These are phyloP conservation scores for Eucalyptus tenuipes DNA, from an alignment of 345 rosid genomes.

Conservation along the genomic window DNA sequence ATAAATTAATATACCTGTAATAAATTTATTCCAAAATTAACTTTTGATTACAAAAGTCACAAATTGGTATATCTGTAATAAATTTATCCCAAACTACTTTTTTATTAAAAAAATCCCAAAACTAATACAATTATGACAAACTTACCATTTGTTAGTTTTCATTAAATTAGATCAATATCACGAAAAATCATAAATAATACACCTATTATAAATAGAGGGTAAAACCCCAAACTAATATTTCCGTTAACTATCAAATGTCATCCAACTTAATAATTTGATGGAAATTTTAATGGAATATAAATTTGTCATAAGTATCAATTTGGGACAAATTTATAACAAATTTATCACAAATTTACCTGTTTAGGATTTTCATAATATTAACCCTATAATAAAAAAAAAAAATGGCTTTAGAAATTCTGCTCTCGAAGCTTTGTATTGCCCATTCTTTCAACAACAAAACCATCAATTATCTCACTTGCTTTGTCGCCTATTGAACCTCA, in stretches of 20 bases:
- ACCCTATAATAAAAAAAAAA: background rate
- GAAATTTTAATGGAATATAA: too few relatives aligned
- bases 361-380: background rate
- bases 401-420: background rate
- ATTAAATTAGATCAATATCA: too few relatives aligned
- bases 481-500: background rate
- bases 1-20: too few relatives aligned
- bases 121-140: fast-evolving
- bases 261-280: fast-evolving
- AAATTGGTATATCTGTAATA: fast-evolving
- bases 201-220: too few relatives aligned
- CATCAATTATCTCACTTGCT: background rate
- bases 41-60: too few relatives aligned
- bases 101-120: too few relatives aligned
- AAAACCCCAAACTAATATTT: too few relatives aligned
- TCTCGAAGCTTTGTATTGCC: background rate
- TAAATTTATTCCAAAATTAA: too few relatives aligned
- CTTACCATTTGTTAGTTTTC: too few relatives aligned
- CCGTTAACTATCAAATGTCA: too few relatives aligned
- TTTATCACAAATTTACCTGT: background rate
- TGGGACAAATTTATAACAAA: fast-evolving
- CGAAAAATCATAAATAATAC: background rate
- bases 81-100: too few relatives aligned
- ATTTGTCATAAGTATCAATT: fast-evolving
- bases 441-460: background rate